Evolutionary conservation across 768 basidiomycete genomes (phyloP).

Genomic region (Clitopilus passeckerianus): DNA sequence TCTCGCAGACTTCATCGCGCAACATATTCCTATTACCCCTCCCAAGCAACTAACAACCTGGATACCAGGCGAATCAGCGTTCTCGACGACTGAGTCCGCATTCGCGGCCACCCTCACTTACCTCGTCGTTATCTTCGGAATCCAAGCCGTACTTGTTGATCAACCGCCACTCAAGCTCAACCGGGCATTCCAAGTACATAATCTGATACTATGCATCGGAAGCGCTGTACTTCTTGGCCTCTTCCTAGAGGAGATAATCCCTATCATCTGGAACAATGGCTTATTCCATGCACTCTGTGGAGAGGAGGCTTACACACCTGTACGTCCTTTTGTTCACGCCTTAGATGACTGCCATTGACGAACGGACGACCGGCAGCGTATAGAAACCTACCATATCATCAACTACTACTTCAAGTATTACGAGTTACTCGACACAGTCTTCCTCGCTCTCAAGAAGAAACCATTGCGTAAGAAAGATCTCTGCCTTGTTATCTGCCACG

Average conservation of each 20-base stretch:
- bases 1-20: constrained; percentile 68
- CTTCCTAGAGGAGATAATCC: constrained; percentile 89
- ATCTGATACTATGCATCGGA: constrained; percentile 80
- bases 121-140: constrained; percentile 84
- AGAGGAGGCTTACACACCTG: constrained; percentile 78
- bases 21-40: constrained; percentile 50
- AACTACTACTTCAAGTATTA: constrained; percentile 99
- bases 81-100: constrained; percentile 80
- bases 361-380: constrained; percentile 40
- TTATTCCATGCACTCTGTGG: constrained; percentile 77
- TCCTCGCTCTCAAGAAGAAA: constrained; percentile 98
- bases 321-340: constrained; percentile 22
- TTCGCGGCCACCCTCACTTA: constrained; percentile 67
- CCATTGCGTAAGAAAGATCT: constrained; percentile 66
- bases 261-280: constrained; percentile 69
- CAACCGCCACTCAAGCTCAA: constrained; percentile 71
- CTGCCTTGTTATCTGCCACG: constrained; percentile 3
- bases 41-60: constrained; percentile 60
- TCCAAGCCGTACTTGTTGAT: constrained; percentile 80
- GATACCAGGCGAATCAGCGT: constrained; percentile 70
- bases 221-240: constrained; percentile 81
- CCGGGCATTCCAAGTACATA: constrained; percentile 84
- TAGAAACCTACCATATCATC: constrained; percentile 97
- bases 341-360: neutral
- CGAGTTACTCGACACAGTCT: constrained; percentile 94